phyloP scores from a whole-genome alignment of 179 eudicot genomes.

The Heliamphora ciliata region DNA sequence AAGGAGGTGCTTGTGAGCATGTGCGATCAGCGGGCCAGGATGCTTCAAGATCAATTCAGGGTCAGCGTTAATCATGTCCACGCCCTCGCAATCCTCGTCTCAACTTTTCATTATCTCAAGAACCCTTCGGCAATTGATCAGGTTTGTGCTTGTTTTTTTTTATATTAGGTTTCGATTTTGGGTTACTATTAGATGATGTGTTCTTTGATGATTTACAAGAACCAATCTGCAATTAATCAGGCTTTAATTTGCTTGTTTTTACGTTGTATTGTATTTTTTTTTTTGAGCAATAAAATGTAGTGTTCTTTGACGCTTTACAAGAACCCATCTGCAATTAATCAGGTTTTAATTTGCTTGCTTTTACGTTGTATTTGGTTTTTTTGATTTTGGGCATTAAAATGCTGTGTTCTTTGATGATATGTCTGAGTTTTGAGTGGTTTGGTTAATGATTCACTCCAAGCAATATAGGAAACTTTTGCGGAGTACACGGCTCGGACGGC shows the following conservation, averaged over 20 bases:
- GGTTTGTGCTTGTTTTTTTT: constrained; percentile 28
- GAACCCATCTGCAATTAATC: not conserved
- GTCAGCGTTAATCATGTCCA: constrained; percentile 71
- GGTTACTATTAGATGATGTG: not conserved
- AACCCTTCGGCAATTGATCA: constrained; percentile 60
- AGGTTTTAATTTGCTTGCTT: not conserved
- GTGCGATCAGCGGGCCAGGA: constrained; percentile 61
- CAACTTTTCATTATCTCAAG: constrained; percentile 55
- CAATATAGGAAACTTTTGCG: constrained; percentile 58
- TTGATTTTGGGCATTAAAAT: not conserved
- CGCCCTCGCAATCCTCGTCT: constrained; percentile 54
- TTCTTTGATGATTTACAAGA: constrained; percentile 2
- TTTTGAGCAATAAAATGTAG: not conserved
- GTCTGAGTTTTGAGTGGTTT: constrained; percentile 6
- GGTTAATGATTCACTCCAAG: not conserved
- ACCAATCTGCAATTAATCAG: not conserved
- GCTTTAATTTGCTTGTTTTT: not conserved
- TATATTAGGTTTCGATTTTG: not conserved
- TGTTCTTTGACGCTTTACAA: not conserved
- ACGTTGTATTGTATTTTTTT: not conserved
- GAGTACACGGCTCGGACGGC: constrained; percentile 61
- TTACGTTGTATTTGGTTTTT: not conserved
- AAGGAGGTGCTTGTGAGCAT: constrained; percentile 38
- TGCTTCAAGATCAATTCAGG: constrained; percentile 64
- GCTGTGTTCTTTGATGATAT: not conserved